A percentile compares a stretch with the other conserved stretches of the same genome.
Conservation (phyloP, 208 protist genomes). For the Balamuthia mandrillaris region DNA sequence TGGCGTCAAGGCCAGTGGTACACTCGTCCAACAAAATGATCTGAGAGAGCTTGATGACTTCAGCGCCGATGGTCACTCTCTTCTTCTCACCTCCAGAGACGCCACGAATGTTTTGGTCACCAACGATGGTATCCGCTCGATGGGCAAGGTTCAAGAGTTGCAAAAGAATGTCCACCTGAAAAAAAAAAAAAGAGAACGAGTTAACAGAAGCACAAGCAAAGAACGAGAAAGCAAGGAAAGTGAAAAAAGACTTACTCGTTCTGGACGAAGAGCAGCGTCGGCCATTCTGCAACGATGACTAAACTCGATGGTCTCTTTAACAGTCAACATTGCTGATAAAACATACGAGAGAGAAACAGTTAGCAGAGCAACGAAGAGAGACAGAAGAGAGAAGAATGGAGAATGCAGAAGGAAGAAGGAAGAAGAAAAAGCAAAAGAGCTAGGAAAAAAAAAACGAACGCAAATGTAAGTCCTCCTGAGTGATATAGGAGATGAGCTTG, state of each 20-base stretch:
- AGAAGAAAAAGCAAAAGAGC: too few species aligned
- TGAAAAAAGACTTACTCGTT: background rate
- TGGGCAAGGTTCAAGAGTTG: conserved; percentile 47
- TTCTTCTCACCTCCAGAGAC: conserved; percentile 74
- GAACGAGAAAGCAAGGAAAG: background rate
- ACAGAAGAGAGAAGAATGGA: too few species aligned
- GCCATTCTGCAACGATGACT: conserved; percentile 38
- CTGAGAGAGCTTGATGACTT: conserved; percentile 56
- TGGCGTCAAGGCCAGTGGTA: conserved; percentile 77
- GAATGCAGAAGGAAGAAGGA: too few species aligned
- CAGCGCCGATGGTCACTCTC: conserved; percentile 65
- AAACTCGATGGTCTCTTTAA: conserved; percentile 50
- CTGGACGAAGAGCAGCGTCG: background rate
- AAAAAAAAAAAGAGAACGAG: background rate
- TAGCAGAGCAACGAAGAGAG: background rate
- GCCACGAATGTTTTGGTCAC: conserved; percentile 57
- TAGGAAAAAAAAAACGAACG: background rate
- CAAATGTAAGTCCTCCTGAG: conserved; percentile 54
- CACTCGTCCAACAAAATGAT: conserved; percentile 70
- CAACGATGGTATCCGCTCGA: conserved; percentile 35
- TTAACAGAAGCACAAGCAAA: background rate
- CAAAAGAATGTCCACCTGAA: background rate
- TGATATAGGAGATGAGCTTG: conserved; percentile 35
- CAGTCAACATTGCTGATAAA: conserved; percentile 30
- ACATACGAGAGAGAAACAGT: background rate